Conservation (phyloP, 2,329 filamentous ascomycete species). For the Colletotrichum echinochloae region DNA sequence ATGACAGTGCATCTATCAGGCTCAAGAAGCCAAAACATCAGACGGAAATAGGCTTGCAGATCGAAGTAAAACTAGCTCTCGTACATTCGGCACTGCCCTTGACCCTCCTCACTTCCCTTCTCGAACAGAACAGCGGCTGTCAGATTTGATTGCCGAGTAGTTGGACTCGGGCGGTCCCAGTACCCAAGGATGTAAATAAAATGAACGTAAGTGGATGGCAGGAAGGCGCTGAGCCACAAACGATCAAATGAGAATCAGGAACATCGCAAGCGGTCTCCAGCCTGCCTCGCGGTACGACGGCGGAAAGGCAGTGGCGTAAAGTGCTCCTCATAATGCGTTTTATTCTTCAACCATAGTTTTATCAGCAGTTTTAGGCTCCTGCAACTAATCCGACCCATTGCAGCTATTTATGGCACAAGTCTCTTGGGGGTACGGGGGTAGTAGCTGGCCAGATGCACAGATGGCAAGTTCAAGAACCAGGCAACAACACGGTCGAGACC, state of each 20-base stretch:
- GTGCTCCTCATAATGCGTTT: conserved; percentile 3
- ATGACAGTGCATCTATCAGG: too few relatives aligned
- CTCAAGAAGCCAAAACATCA: not conserved
- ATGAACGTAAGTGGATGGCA: not conserved
- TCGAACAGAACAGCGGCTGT: not conserved
- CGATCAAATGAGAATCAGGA: not conserved
- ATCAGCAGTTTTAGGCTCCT: not conserved
- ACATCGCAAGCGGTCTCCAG: not conserved
- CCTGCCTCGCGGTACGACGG: not conserved
- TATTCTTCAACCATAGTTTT: conserved; percentile 11
- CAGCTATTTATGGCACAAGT: conserved; percentile 59
- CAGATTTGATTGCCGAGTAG: not conserved
- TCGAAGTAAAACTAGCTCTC: not conserved
- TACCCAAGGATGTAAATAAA: not conserved
- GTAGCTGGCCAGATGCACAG: conserved; percentile 68
- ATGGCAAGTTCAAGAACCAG: conserved; percentile 70
- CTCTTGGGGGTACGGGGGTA: conserved; percentile 73
- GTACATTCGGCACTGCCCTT: not conserved
- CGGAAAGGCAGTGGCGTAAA: not conserved
- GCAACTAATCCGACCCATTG: not conserved
- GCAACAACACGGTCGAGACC: conserved; percentile 88
- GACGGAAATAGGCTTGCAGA: not conserved
- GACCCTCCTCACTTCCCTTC: not conserved
- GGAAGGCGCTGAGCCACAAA: not conserved
- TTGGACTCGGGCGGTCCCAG: not conserved